Percentiles rank a stretch among this genome's conserved stretches.
phyloP scores from a whole-genome alignment of 2,329 filamentous ascomycete species.

The Neocucurbitaria cava region DNA sequence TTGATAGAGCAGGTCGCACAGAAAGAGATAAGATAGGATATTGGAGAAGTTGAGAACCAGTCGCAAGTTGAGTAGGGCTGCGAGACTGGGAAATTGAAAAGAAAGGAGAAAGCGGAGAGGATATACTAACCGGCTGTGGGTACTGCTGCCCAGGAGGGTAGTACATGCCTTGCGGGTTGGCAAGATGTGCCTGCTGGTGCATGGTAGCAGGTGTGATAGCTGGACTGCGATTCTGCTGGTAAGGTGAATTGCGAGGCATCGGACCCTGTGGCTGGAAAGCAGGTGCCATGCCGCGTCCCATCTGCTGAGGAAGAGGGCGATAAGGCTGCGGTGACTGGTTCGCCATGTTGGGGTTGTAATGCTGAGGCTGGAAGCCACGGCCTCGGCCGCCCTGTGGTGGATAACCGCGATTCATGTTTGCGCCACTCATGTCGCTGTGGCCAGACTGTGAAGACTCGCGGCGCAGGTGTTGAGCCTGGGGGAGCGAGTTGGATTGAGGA shows the following conservation, averaged over 20 bases:
- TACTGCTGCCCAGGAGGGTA: conserved; percentile 65
- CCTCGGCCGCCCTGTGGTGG: conserved; percentile 56
- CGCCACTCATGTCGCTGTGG: conserved; percentile 74
- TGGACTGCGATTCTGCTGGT: conserved; percentile 65
- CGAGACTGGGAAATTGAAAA: conserved; percentile 24
- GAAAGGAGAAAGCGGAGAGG: conserved; percentile 51
- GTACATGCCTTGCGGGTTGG: conserved; percentile 66
- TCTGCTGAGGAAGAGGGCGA: conserved; percentile 59
- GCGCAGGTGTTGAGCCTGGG: conserved; percentile 79
- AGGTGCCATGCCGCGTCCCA: conserved; percentile 59
- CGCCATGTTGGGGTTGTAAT: conserved; percentile 56
- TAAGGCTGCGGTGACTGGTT: conserved; percentile 61
- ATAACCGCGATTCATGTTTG: conserved; percentile 52
- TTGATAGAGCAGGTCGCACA: conserved; percentile 19
- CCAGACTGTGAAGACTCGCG: conserved; percentile 86
- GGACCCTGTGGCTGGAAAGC: conserved; percentile 57
- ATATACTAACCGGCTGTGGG: conserved; percentile 67
- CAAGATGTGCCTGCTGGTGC: conserved; percentile 64
- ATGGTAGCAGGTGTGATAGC: conserved; percentile 68
- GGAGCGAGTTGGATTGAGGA: conserved; percentile 49
- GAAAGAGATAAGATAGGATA: conserved; percentile 9
- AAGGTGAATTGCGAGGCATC: conserved; percentile 65
- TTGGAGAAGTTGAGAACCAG: conserved; percentile 20
- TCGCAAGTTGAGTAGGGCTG: conserved; percentile 23
- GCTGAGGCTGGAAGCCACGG: conserved; percentile 56